Conservation (phyloP, 2,329 filamentous ascomycete genomes). For the Tricladium varicosporioides region DNA sequence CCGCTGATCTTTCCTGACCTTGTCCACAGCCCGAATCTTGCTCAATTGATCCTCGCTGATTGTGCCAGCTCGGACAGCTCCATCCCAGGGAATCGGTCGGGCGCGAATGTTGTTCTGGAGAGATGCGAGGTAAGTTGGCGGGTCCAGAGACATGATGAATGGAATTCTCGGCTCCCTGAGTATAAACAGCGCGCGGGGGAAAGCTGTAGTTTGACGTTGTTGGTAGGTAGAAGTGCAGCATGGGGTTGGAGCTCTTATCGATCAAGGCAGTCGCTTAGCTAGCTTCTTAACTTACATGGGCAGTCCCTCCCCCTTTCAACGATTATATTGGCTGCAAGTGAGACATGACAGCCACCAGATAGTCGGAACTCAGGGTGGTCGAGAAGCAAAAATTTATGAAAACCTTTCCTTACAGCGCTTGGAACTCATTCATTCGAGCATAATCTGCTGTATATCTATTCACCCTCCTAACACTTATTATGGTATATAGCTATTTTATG, state of each 20-base stretch:
- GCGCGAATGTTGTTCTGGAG: constrained; percentile 97
- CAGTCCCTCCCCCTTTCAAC: neutral
- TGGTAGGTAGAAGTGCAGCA: constrained; percentile 3
- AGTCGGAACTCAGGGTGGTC: no score
- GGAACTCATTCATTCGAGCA: no score
- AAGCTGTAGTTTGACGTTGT: constrained; percentile 7
- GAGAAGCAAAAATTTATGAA: no score
- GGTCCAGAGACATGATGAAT: constrained; percentile 77
- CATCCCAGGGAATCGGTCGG: constrained; percentile 96
- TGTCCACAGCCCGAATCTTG: constrained; percentile 96
- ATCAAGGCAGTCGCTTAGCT: constrained; percentile 18
- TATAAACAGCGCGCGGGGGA: constrained; percentile 16
- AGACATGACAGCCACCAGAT: neutral
- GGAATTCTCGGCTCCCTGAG: constrained; percentile 21
- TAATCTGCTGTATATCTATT: no score
- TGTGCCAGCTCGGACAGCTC: constrained; percentile 87
- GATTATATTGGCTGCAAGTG: neutral
- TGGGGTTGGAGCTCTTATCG: constrained; percentile 29
- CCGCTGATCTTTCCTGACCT: constrained; percentile 88
- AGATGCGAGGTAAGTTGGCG: constrained; percentile 81
- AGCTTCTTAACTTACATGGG: neutral
- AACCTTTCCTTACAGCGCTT: no score
- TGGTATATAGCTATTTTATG: no score
- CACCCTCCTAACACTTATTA: no score
- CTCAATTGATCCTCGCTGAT: constrained; percentile 91